Percentiles rank a stretch among this genome's conserved stretches.
phyloP scores from a whole-genome alignment of 306 rosid genomes.

The Quercus rubra region DNA sequence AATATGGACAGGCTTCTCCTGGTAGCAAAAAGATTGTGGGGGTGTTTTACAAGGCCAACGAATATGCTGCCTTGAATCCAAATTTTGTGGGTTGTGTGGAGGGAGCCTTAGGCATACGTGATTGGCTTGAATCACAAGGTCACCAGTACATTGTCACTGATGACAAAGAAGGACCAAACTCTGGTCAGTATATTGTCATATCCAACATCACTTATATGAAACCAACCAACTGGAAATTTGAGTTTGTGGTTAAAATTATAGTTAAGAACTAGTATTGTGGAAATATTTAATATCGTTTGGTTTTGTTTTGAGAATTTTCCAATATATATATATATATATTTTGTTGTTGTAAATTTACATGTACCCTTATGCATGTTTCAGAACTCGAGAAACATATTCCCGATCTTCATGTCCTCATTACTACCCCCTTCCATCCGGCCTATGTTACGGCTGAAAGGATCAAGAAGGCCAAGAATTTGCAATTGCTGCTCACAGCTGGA shows the following conservation, averaged over 20 bases:
- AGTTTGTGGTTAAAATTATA: background rate
- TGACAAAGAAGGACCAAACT: conserved; percentile 85
- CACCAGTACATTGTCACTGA: conserved; percentile 90
- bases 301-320: background rate
- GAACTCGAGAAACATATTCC: conserved; percentile 87
- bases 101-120: conserved; percentile 78
- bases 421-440: conserved; percentile 97
- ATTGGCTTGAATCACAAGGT: conserved; percentile 93
- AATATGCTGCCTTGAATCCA: conserved; percentile 78
- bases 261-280: background rate
- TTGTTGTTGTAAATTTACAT: background rate
- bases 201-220: background rate
- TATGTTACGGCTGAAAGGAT: conserved; percentile 94
- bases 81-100: conserved; percentile 89
- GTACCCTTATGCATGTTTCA: conserved; percentile 22
- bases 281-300: background rate
- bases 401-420: conserved; percentile 83
- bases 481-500: conserved; percentile 88
- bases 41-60: conserved; percentile 87
- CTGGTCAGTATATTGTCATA: conserved; percentile 43
- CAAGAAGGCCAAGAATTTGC: conserved; percentile 80
- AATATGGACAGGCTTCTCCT: conserved; percentile 57
- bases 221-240: background rate
- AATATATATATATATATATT: background rate
- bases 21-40: conserved; percentile 93